A percentile compares a stretch with the other conserved stretches of the same genome.
Conservation (phyloP, 305 asterid genomes). For the Caryopteris hybrid region DNA sequence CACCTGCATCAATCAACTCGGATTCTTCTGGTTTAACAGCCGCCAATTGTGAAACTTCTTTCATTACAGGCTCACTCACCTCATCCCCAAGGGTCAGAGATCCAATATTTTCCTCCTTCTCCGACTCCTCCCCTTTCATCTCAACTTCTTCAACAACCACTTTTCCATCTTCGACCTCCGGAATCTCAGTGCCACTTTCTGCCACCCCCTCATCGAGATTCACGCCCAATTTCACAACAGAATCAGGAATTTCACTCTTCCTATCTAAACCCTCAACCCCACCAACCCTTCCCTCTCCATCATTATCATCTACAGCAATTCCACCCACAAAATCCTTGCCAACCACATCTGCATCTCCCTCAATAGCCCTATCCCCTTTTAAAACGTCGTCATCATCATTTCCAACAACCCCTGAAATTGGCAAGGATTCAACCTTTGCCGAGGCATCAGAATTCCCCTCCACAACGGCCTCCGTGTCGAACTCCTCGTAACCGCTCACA, state of each 20-base stretch:
- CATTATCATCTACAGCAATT: conserved; percentile 4
- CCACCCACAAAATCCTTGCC: conserved; percentile 19
- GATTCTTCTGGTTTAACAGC: not conserved
- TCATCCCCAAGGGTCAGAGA: conserved; percentile 7
- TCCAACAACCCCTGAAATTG: conserved; percentile 22
- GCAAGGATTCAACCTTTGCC: conserved; percentile 26
- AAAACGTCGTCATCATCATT: conserved; percentile 33
- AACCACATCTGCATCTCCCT: conserved; percentile 13
- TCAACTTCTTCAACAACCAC: conserved; percentile 18
- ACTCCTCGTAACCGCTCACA: conserved; percentile 57
- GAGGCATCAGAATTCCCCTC: conserved; percentile 24
- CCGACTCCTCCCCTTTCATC: conserved; percentile 1
- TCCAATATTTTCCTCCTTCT: conserved; percentile 9
- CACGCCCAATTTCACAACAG: conserved; percentile 21
- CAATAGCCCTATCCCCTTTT: conserved; percentile 22
- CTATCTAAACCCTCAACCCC: conserved; percentile 11
- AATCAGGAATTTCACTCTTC: conserved; percentile 19
- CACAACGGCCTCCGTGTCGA: conserved; percentile 27
- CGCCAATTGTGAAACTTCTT: conserved; percentile 14
- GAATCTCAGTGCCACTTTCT: conserved; percentile 25
- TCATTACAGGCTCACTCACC: conserved; percentile 16
- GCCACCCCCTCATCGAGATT: conserved; percentile 21
- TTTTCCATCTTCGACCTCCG: conserved; percentile 15
- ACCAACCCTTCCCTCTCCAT: not conserved
- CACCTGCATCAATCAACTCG: conserved; percentile 28